These are phyloP conservation scores for Tilletia indica DNA, from an alignment of 1,284 basidiomycete genomes.

Conservation along the genomic window DNA sequence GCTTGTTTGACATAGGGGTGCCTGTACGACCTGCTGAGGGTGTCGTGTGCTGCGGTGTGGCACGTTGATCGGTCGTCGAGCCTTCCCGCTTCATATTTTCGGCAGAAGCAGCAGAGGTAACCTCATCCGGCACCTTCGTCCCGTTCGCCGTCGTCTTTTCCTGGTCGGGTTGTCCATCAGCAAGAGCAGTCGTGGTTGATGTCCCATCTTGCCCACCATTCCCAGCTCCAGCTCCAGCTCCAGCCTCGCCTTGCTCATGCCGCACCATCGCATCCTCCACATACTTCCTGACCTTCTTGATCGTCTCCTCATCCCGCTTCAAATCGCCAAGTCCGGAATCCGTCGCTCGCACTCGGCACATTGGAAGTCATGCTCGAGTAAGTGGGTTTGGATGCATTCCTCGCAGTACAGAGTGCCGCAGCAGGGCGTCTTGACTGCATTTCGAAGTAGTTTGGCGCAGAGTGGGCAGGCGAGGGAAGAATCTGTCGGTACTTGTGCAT, in stretches of 20 bases:
- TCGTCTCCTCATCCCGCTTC: constrained; percentile 45
- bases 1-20: constrained; percentile 1
- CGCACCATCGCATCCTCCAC: constrained; percentile 40
- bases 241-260: constrained; percentile 7
- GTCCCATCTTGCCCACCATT: too few relatives aligned
- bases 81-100: constrained; percentile 17
- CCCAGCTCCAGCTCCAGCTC: constrained; percentile 24
- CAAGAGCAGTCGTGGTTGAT: too few relatives aligned
- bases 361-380: constrained; percentile 53
- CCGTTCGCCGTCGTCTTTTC: constrained; percentile 25
- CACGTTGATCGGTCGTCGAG: neutral
- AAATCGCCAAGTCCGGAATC: constrained; percentile 47
- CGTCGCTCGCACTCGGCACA: constrained; percentile 55
- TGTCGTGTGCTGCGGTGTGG: neutral
- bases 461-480: constrained; percentile 49
- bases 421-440: constrained; percentile 51
- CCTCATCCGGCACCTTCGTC: constrained; percentile 20
- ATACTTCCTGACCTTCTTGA: constrained; percentile 47
- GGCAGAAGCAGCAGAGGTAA: constrained; percentile 1
- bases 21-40: neutral
- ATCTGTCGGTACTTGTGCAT: constrained; percentile 48
- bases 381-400: constrained; percentile 53
- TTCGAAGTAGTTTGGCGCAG: constrained; percentile 48
- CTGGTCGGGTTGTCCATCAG: constrained; percentile 40
- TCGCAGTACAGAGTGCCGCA: constrained; percentile 52